Base-by-base conservation (phyloP, 371 early-diverging fungal genomes). In the Nematocida sp. region DNA sequence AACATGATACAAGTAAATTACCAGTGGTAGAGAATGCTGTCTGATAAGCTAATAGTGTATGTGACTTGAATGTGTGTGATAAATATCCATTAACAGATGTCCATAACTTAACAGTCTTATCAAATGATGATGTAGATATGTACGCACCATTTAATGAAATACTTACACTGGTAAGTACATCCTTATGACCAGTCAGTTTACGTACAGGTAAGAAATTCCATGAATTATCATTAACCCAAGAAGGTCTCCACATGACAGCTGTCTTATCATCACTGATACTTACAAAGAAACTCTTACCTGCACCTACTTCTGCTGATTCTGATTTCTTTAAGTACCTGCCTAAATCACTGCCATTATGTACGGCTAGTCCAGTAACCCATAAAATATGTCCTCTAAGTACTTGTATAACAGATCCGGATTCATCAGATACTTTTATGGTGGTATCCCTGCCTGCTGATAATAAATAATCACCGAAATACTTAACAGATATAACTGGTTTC, bases 91-190 rank as follows among this genome's bases (percentile, higher is more conserved):
- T 78, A 47, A 90, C 92, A 13, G 91, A 88, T 55, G 90, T 91
- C 95, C 95, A 96, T 39, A 95, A 83, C 88, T 94, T 95, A 80
- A 93, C 94, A 0, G 93, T 91, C 87, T 93, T 95, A 88, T 98
- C 98, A 85, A 95, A 95, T 40, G 95, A 94, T 23, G 92, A 96
- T 5, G 95, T 93, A 0, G 94, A 96, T 89, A 96, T 93, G 15
- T 92, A 83, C 67, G 91, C 90, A 85, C 94, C 93, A 86, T 94
- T 94, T 3, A 94, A 94, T 3, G 95, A 90, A 40, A 97, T 89
- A 42, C 92, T 90, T 40, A 98, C 89, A 1, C 93, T 89, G 84
- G 97, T 95, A 84, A 98, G 94, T 84, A 96, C 96, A 88, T 94
- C 94, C 44, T 94, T 96, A 87, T 98, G 98, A 47, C 78, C 76